phyloP scores from a whole-genome alignment of 2,329 filamentous ascomycete species.

The Ramichloridium luteum region DNA sequence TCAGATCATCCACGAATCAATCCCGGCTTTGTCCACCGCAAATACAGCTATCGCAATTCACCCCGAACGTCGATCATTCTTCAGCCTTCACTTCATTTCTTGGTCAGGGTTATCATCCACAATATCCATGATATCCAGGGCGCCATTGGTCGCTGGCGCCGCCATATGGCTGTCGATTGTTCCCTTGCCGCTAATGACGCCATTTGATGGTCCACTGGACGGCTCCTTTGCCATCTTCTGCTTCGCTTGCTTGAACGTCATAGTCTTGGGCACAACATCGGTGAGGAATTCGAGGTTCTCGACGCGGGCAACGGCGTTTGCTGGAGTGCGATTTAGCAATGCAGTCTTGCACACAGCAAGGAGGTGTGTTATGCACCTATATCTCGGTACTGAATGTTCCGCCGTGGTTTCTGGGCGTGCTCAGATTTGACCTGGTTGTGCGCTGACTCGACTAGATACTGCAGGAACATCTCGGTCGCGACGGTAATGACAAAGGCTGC shows the following conservation, averaged over 20 bases:
- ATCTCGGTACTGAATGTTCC: slow-evolving; percentile 94
- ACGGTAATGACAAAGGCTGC: slow-evolving; percentile 88
- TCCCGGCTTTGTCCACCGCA: not conserved
- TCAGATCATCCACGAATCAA: too few species aligned
- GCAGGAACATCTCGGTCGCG: slow-evolving; percentile 91
- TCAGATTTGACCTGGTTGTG: slow-evolving; percentile 84
- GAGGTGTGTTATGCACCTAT: slow-evolving; percentile 47
- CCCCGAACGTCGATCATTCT: too few species aligned
- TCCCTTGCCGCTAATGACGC: not conserved
- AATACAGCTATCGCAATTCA: too few species aligned
- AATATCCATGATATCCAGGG: slow-evolving; percentile 1
- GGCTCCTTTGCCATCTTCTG: slow-evolving; percentile 30
- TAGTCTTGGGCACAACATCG: slow-evolving; percentile 80
- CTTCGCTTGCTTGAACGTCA: slow-evolving; percentile 67
- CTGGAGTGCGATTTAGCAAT: slow-evolving; percentile 31
- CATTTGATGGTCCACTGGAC: not conserved
- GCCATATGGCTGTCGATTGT: slow-evolving; percentile 28
- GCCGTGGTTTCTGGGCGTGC: slow-evolving; percentile 60
- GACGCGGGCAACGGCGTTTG: slow-evolving; percentile 71
- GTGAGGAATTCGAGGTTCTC: slow-evolving; percentile 92
- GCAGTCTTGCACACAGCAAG: not conserved
- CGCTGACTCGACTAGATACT: slow-evolving; percentile 74
- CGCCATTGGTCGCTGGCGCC: slow-evolving; percentile 7
- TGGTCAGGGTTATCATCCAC: too few species aligned
- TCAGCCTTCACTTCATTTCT: too few species aligned